Conservation (phyloP, 495 filamentous ascomycete species). For the Haplographium delicatum region DNA sequence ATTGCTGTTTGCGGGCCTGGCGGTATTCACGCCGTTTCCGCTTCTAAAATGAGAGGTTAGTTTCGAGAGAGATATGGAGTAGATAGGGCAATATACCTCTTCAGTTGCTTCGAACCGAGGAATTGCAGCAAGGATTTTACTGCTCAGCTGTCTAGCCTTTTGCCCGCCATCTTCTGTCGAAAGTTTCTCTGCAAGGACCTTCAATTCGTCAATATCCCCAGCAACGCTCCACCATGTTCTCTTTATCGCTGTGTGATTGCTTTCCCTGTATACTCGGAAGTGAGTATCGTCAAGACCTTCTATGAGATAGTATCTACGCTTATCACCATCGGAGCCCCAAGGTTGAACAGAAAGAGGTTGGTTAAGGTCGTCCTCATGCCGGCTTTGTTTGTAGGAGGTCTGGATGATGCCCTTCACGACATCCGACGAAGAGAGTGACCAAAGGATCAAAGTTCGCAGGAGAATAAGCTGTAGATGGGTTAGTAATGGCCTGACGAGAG, state of each 20-base stretch:
- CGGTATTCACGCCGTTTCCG: constrained; percentile 90
- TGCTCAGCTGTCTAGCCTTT: constrained; percentile 69
- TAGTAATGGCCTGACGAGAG: constrained; percentile 12
- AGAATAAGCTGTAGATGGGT: constrained; percentile 59
- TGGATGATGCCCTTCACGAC: constrained; percentile 72
- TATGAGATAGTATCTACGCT: constrained; percentile 87
- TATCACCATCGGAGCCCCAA: constrained; percentile 88
- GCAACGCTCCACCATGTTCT: constrained; percentile 91
- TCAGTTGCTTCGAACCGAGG: constrained; percentile 94
- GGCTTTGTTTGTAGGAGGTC: constrained; percentile 82
- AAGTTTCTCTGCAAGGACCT: constrained; percentile 65
- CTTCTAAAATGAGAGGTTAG: constrained; percentile 55
- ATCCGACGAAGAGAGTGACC: constrained; percentile 89
- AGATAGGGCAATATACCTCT: constrained; percentile 59
- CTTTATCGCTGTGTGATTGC: constrained; percentile 70
- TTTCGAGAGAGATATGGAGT: background rate
- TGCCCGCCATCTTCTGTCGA: constrained; percentile 68
- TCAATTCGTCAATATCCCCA: constrained; percentile 82
- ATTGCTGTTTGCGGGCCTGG: constrained; percentile 76
- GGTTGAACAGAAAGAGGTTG: constrained; percentile 89
- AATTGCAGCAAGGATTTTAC: constrained; percentile 72
- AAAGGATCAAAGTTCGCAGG: constrained; percentile 75
- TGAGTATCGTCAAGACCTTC: constrained; percentile 92
- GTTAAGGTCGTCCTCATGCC: constrained; percentile 88
- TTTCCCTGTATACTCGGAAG: constrained; percentile 93